Percentiles rank a stretch among this genome's conserved stretches.
Conservation (phyloP, 83 land plant genomes). For the Diphasiastrum complanatum region DNA sequence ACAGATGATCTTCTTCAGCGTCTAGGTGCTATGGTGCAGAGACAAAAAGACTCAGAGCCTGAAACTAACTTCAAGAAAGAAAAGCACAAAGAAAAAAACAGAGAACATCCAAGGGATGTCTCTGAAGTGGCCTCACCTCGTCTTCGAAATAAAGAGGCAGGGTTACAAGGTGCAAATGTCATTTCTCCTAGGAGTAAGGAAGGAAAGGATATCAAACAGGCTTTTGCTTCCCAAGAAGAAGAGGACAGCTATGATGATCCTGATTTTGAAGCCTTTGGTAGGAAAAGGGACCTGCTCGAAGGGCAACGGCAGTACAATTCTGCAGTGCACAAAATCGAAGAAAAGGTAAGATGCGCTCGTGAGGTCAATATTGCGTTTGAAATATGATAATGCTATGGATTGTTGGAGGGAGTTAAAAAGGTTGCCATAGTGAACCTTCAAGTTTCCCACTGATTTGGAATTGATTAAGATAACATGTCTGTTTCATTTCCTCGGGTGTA, state of each 20-base stretch:
- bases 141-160: not conserved
- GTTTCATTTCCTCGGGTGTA: no score
- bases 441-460: no score
- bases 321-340: slow-evolving; percentile 84
- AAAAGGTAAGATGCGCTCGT: slow-evolving; percentile 45
- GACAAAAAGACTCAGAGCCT: slow-evolving; percentile 80
- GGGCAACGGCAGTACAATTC: slow-evolving; percentile 96
- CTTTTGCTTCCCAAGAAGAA: slow-evolving; percentile 33
- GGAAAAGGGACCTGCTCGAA: slow-evolving; percentile 68
- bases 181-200: slow-evolving; percentile 25
- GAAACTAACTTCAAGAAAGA: slow-evolving; percentile 44
- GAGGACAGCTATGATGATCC: slow-evolving; percentile 19
- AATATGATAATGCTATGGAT: no score
- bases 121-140: no score
- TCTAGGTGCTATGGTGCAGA: slow-evolving; percentile 93
- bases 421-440: no score
- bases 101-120: slow-evolving; percentile 13
- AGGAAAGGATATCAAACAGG: slow-evolving; percentile 15
- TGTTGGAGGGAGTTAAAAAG: no score
- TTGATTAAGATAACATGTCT: no score
- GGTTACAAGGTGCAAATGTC: slow-evolving; percentile 20
- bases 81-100: slow-evolving; percentile 31
- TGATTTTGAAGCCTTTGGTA: slow-evolving; percentile 32
- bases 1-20: slow-evolving; percentile 83
- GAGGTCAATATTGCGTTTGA: not conserved